Base-by-base conservation (phyloP, 768 basidiomycete species). In the Termitomyces bulborhizus region DNA sequence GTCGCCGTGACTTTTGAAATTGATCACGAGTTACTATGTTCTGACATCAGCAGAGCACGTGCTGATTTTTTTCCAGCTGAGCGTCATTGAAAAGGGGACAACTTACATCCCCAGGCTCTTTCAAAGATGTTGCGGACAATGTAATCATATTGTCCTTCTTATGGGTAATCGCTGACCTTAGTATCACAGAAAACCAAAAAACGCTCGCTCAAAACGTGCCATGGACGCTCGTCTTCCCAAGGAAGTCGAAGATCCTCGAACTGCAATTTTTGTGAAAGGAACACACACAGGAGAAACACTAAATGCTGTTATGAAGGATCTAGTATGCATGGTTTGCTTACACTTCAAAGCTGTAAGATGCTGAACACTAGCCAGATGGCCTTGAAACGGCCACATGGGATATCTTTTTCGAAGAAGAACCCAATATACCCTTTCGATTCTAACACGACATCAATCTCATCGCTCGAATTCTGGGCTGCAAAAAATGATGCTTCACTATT, bases 401-500 rank as follows among this genome's bases (percentile, higher is more conserved):
- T 98, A 57, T 82, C 92, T 12, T 99, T 98, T 73, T 90, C 88
- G 45, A 97, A 95, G 69, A 96, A 97, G 71, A 98, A 98, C 68
- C 67, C 72, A 26, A 81, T 98, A 11, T 86, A 88, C 40, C 97
- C 97, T 4, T 98, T 99, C 66, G 96, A 98, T 62, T 79, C 90
- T 55, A 66, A 80, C 21, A 72, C 85, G 3, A 65, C 63, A 24
- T 73, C 73, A 46, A 63, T 65, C 47, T 68, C 74, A 1, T 92
- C 93, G 1, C 76, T 99, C 32, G 92, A 91, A 61, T 98, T 98
- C 69, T 99, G 94, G 92, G 77, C 88, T 1, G 65, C 75, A 12
- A 99, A 98, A 73, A 98, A 98, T 71, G 97, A 98, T 62, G 93
- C 94, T 3, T 86, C 86, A 2, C 75, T 98, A 66, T 97, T 98